A percentile compares a stretch with the other conserved stretches of the same genome.
phyloP scores from a whole-genome alignment of 2,329 filamentous ascomycete genomes.

The Ilyonectria mors-panacis region DNA sequence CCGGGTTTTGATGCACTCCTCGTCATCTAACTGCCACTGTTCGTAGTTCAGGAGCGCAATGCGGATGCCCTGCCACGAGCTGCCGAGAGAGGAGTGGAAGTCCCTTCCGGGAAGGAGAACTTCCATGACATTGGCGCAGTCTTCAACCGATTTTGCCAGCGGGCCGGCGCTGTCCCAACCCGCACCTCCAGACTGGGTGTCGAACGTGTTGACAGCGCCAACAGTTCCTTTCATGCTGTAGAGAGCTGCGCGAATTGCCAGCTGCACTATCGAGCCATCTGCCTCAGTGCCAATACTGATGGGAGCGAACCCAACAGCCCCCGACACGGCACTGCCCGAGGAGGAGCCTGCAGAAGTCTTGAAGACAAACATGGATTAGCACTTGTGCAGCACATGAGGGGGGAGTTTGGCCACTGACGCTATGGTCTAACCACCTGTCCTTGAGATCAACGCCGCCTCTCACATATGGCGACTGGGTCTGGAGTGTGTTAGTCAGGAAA shows the following conservation, averaged over 20 bases:
- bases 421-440: constrained; percentile 32
- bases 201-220: constrained; percentile 18
- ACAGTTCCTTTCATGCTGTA: constrained; percentile 43
- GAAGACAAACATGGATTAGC: not conserved
- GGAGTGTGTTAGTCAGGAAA: not conserved
- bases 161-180: constrained; percentile 16
- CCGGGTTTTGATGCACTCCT: constrained; percentile 5
- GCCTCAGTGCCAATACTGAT: constrained; percentile 50
- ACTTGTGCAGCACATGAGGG: not conserved
- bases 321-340: constrained; percentile 45
- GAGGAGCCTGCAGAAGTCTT: constrained; percentile 49
- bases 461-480: constrained; percentile 42
- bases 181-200: constrained; percentile 14
- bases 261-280: constrained; percentile 42
- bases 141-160: constrained; percentile 24
- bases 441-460: constrained; percentile 27
- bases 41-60: constrained; percentile 21
- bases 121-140: constrained; percentile 16
- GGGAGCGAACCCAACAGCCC: constrained; percentile 46
- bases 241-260: constrained; percentile 35
- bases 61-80: constrained; percentile 13
- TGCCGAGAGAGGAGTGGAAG: constrained; percentile 2
- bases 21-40: constrained; percentile 12
- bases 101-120: constrained; percentile 1
- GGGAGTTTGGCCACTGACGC: constrained; percentile 21